Evolutionary conservation across 2,329 filamentous ascomycete genomes (phyloP), one percentile per base, ranked within the genome.

Genomic region (Annulohypoxylon truncatum): DNA sequence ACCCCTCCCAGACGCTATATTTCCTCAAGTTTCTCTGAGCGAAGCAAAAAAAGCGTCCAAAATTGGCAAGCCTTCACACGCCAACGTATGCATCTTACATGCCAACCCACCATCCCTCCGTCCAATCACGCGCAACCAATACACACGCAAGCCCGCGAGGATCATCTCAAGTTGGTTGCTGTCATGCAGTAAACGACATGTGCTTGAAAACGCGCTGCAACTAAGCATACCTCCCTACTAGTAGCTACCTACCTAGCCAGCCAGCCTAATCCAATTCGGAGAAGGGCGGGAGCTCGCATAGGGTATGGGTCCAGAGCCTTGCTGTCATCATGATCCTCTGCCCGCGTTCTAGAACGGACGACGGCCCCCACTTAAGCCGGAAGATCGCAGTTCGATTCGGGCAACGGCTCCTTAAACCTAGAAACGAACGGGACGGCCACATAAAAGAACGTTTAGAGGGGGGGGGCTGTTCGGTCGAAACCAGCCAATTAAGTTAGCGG

Each of bases 151-250:
- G 10, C 26, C 13, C 44, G 13, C 13, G n/a, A 24, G n/a, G 18
- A 24, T 5, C 31, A 31, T 22, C n/a, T n/a, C 18, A 9, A 28
- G 31, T 24, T 26, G 35, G 44, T 20, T 20, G 18, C 35, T 18
- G 20, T 24, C 24, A 48, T 58, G 18, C 33, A 12, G 13, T 18
- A 47, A 48, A 58, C 29, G 48, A 47, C 60, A 63, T 42, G 60
- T 57, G 60, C 47, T 40, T 15, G 42, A 15, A 40, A 52, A 28
- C 24, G 20, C 56, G 61, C 54, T 60, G 57, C 33, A 71, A 61
- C 24, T 5, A 3, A 51, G 46, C 52, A 13, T 15, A 35, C 10
- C 13, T 15, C 13, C 10, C 13, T 35, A 13, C 10, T 35, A 35
- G n/a, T n/a, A n/a, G n/a, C n/a, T n/a, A n/a, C n/a, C n/a, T n/a